Conservation (phyloP, 176 grass and related monocot genomes). For the Zoysia japonica region DNA sequence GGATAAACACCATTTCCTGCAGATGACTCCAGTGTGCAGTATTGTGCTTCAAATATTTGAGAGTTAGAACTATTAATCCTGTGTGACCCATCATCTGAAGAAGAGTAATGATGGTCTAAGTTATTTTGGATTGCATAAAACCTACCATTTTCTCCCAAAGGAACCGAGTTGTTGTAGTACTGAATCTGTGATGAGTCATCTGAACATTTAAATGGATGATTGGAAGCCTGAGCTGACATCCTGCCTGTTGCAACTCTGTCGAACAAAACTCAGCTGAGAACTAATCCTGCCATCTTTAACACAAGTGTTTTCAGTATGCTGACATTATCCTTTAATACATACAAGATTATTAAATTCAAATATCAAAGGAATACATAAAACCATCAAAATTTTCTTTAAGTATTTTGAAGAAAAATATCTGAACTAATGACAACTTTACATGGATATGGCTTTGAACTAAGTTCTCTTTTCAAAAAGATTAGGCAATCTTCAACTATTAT, state of each 20-base stretch:
- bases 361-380: slow-evolving; percentile 17
- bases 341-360: slow-evolving; percentile 14
- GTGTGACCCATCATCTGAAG: slow-evolving; percentile 46
- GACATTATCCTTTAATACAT: slow-evolving; percentile 24
- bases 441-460: slow-evolving; percentile 3
- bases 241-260: slow-evolving; percentile 32
- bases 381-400: neutral
- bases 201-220: slow-evolving; percentile 25
- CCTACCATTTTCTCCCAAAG: slow-evolving; percentile 37
- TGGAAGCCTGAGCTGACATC: slow-evolving; percentile 43
- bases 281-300: slow-evolving; percentile 31
- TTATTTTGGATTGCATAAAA: slow-evolving; percentile 32
- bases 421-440: neutral
- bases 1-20: slow-evolving; percentile 49
- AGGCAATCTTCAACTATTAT: neutral
- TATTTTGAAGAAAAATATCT: neutral
- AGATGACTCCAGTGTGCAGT: slow-evolving; percentile 85
- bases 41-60: slow-evolving; percentile 45
- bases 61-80: slow-evolving; percentile 23
- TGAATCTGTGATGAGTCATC: slow-evolving; percentile 40
- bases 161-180: slow-evolving; percentile 40
- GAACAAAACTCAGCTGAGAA: slow-evolving; percentile 27
- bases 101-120: slow-evolving; percentile 18
- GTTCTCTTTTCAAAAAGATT: slow-evolving; percentile 22
- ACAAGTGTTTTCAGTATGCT: slow-evolving; percentile 13